A percentile compares a stretch with the other conserved stretches of the same genome.
Conservation (phyloP, 139 green algal species). For the Tetraselmis chui region DNA sequence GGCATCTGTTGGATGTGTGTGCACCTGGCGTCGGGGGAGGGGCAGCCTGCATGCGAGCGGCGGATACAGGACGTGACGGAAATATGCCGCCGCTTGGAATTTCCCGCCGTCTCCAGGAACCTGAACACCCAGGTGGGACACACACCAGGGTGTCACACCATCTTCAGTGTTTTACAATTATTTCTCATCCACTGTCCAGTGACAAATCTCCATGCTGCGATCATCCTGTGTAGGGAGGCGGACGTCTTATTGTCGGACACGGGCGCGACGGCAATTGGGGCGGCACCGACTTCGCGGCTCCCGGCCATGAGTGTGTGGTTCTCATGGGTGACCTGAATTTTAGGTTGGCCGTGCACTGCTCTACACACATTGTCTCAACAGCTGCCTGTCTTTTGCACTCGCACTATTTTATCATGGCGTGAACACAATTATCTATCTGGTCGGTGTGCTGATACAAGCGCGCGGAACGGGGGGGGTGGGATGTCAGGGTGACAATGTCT, state of each 20-base stretch:
- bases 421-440: too few relatives aligned
- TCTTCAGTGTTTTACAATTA: too few relatives aligned
- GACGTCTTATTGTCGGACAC: neutral
- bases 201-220: too few relatives aligned
- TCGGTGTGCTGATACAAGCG: too few relatives aligned
- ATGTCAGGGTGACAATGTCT: neutral
- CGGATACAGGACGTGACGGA: neutral
- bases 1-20: constrained; percentile 49
- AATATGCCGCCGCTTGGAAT: neutral
- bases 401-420: too few relatives aligned
- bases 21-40: constrained; percentile 58
- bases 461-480: too few relatives aligned
- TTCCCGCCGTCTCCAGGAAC: neutral
- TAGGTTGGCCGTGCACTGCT: too few relatives aligned
- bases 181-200: too few relatives aligned
- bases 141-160: too few relatives aligned
- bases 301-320: constrained; percentile 40
- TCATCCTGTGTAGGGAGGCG: neutral
- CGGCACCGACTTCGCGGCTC: neutral
- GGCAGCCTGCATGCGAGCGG: neutral
- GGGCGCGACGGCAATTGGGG: neutral
- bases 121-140: too few relatives aligned
- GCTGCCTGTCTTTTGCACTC: too few relatives aligned
- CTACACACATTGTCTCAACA: too few relatives aligned
- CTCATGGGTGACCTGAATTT: constrained; percentile 93